A percentile compares a stretch with the other conserved stretches of the same genome.
Evolutionary conservation across 108 stramenopile species (phyloP).

Genomic region (Nannochloropsis gaditana): DNA sequence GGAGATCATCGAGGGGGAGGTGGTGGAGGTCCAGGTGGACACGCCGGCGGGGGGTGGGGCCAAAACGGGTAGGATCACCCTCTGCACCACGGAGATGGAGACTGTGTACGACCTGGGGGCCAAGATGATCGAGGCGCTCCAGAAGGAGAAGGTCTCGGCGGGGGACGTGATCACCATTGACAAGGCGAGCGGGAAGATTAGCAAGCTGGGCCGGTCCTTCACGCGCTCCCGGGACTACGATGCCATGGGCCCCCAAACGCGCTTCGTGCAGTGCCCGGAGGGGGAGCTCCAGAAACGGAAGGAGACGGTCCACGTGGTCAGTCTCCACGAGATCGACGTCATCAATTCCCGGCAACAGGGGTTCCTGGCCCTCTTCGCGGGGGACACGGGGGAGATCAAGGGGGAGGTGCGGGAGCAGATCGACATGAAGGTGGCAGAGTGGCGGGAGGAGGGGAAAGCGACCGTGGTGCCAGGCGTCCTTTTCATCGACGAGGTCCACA

Average conservation of each 20-base stretch:
- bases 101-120: conserved; percentile 95
- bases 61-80: conserved; percentile 86
- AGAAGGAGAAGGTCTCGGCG: conserved; percentile 90
- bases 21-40: conserved; percentile 97
- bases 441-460: conserved; percentile 94
- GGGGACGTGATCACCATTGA: conserved; percentile 99
- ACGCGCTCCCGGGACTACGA: conserved; percentile 90
- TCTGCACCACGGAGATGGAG: conserved; percentile 99
- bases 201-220: conserved; percentile 89
- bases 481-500: conserved; percentile 99
- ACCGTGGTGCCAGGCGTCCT: conserved; percentile 95
- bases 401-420: conserved; percentile 92
- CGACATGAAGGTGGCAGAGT: conserved; percentile 91
- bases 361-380: conserved; percentile 95
- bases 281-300: conserved; percentile 97
- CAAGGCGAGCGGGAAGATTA: conserved; percentile 91
- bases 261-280: conserved; percentile 96
- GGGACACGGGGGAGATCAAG: conserved; percentile 98
- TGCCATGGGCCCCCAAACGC: conserved; percentile 93
- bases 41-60: conserved; percentile 63
- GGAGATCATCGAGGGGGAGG: conserved; percentile 98
- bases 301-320: conserved; percentile 88
- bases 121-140: conserved; percentile 98
- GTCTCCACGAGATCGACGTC: conserved; percentile 98
- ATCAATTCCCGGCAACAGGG: conserved; percentile 92